These are phyloP conservation scores for Ambrosiella cleistominuta DNA, from an alignment of 2,329 filamentous ascomycete species.

Conservation along the genomic window DNA sequence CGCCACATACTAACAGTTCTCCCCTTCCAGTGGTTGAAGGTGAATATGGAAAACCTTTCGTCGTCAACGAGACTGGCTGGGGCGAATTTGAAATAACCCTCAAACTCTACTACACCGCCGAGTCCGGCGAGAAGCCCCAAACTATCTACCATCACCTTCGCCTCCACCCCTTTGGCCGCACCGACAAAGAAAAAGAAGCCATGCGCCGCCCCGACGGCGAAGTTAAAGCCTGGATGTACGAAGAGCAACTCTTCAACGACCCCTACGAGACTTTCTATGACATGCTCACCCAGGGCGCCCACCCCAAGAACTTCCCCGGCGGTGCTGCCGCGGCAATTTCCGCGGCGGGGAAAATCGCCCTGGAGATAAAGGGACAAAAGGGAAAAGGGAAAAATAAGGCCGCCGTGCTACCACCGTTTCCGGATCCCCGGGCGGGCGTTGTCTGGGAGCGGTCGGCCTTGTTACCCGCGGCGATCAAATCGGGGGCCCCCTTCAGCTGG, in stretches of 20 bases:
- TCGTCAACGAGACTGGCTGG: slow-evolving; percentile 87
- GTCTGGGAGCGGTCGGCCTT: slow-evolving; percentile 53
- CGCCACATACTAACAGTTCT: not conserved
- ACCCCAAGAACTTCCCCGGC: slow-evolving; percentile 26
- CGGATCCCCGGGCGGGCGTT: slow-evolving; percentile 26
- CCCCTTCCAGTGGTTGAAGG: slow-evolving; percentile 45
- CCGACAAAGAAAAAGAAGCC: slow-evolving; percentile 51
- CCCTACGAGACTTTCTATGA: slow-evolving; percentile 87
- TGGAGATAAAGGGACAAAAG: slow-evolving; percentile 25
- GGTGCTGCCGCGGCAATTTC: slow-evolving; percentile 6
- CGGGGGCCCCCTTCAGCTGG: slow-evolving; percentile 54
- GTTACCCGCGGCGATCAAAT: slow-evolving; percentile 49
- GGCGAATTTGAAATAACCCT: slow-evolving; percentile 96
- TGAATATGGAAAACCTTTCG: slow-evolving; percentile 50
- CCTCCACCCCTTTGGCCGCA: slow-evolving; percentile 75
- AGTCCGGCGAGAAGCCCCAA: slow-evolving; percentile 82
- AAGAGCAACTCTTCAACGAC: slow-evolving; percentile 95
- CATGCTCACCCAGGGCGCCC: slow-evolving; percentile 57
- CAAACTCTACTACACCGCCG: slow-evolving; percentile 79
- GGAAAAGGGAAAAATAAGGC: slow-evolving; percentile 37
- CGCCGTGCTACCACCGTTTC: slow-evolving; percentile 22
- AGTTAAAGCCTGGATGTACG: slow-evolving; percentile 67
- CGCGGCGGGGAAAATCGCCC: slow-evolving; percentile 10
- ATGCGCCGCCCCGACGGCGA: slow-evolving; percentile 41
- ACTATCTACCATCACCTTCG: slow-evolving; percentile 88